Evolutionary conservation across 805 yeast genomes (phyloP).

Genomic region (Barnettozyma botsteinii): DNA sequence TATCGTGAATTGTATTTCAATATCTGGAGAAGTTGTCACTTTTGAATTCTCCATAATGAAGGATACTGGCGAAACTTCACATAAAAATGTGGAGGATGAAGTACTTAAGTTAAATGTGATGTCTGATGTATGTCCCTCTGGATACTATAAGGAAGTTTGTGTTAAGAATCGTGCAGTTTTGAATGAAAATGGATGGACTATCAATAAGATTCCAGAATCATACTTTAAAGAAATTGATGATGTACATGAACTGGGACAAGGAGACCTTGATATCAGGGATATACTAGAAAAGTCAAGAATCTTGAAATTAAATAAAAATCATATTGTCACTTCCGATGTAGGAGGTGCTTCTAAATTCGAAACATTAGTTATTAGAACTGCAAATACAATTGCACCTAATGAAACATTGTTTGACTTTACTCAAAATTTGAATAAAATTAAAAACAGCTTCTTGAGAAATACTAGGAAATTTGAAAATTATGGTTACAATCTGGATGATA

Average conservation of each 20-base stretch:
- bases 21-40: slow-evolving; percentile 33
- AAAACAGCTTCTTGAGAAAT: background rate
- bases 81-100: no score
- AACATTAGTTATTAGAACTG: slow-evolving; percentile 24
- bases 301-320: slow-evolving; percentile 36
- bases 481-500: background rate
- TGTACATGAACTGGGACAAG: slow-evolving; percentile 38
- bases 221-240: slow-evolving; percentile 46
- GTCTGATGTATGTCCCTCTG: background rate
- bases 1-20: slow-evolving; percentile 37
- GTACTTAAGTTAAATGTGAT: background rate
- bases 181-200: slow-evolving; percentile 47
- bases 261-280: slow-evolving; percentile 29
- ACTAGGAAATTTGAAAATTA: background rate
- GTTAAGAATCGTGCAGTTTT: background rate
- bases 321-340: slow-evolving; percentile 33
- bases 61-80: background rate
- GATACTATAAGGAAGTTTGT: background rate
- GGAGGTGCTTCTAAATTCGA: slow-evolving; percentile 34
- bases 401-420: slow-evolving; percentile 20
- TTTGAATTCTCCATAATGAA: slow-evolving; percentile 12
- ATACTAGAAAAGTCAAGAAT: slow-evolving; percentile 37
- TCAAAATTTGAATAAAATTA: slow-evolving; percentile 27
- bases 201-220: slow-evolving; percentile 32
- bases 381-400: background rate